These are phyloP conservation scores for Ophiostoma ulmi DNA, from an alignment of 2,329 filamentous ascomycete genomes.

Conservation along the genomic window DNA sequence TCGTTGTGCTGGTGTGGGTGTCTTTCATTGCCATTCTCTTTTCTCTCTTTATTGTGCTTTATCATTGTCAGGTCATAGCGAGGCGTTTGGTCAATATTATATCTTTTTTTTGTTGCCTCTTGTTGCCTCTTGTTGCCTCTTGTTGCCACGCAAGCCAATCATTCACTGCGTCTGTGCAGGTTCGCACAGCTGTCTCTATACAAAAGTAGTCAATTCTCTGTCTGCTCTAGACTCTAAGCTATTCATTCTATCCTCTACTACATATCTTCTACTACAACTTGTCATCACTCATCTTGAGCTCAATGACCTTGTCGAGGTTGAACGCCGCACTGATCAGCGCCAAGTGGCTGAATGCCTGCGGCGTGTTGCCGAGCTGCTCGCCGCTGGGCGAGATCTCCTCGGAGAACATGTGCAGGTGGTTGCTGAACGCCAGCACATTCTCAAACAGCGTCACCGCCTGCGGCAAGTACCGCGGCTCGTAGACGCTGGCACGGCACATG, in stretches of 20 bases:
- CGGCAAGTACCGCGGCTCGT: constrained; percentile 59
- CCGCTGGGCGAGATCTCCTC: constrained; percentile 71
- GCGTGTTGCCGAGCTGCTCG: constrained; percentile 74
- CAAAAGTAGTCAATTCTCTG: too few relatives aligned
- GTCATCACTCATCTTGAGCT: constrained; percentile 30
- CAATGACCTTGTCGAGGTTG: constrained; percentile 58
- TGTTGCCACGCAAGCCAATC: background rate
- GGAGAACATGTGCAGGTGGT: constrained; percentile 72
- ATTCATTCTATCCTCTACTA: background rate
- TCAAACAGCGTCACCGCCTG: constrained; percentile 66
- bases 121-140: background rate
- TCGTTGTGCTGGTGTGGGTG: background rate
- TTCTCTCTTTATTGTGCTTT: background rate
- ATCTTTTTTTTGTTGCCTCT: background rate
- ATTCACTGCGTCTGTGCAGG: background rate
- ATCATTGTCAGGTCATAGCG: background rate
- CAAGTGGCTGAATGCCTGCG: constrained; percentile 72
- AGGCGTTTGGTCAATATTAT: background rate
- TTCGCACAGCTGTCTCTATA: background rate
- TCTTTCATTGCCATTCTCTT: background rate
- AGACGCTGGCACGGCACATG: constrained; percentile 61
- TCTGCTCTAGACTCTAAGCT: background rate
- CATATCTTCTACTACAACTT: constrained; percentile 22
- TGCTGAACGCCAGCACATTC: constrained; percentile 71
- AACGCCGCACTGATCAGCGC: constrained; percentile 72